Evolutionary conservation across 208 protist genomes (phyloP).

Genomic region (Leptomonas pyrrhocoris): DNA sequence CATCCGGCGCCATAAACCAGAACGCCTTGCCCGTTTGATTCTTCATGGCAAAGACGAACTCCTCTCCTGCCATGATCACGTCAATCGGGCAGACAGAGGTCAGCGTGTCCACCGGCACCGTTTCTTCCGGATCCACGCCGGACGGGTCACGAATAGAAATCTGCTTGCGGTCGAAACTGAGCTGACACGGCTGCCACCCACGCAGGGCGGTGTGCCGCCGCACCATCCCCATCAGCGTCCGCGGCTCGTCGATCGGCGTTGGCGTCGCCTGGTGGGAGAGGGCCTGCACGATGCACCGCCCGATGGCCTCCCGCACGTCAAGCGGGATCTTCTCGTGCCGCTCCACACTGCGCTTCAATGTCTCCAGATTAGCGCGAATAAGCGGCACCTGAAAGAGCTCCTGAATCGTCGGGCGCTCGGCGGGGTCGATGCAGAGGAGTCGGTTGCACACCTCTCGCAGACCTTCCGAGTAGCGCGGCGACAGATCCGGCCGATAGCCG

Average conservation of each 20-base stretch:
- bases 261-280: conserved; percentile 45
- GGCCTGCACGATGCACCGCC: conserved; percentile 57
- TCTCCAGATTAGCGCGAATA: conserved; percentile 62
- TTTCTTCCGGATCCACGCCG: conserved; percentile 46
- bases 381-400: conserved; percentile 75
- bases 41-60: conserved; percentile 87
- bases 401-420: conserved; percentile 59
- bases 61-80: conserved; percentile 63
- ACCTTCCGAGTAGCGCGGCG: conserved; percentile 45
- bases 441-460: conserved; percentile 61
- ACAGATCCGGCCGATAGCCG: conserved; percentile 52
- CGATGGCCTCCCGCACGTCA: conserved; percentile 65
- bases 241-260: conserved; percentile 23
- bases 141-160: conserved; percentile 50
- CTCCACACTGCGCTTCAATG: conserved; percentile 80
- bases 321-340: conserved; percentile 66
- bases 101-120: conserved; percentile 54
- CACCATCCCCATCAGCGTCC: conserved; percentile 46
- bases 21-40: conserved; percentile 82
- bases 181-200: conserved; percentile 82
- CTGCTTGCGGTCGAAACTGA: conserved; percentile 55
- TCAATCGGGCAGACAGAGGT: conserved; percentile 88
- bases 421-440: conserved; percentile 69
- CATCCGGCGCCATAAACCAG: conserved; percentile 70
- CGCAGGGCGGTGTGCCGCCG: conserved; percentile 73